Conservation (phyloP, 2,329 filamentous ascomycete species). For the Fusarium armeniacum region DNA sequence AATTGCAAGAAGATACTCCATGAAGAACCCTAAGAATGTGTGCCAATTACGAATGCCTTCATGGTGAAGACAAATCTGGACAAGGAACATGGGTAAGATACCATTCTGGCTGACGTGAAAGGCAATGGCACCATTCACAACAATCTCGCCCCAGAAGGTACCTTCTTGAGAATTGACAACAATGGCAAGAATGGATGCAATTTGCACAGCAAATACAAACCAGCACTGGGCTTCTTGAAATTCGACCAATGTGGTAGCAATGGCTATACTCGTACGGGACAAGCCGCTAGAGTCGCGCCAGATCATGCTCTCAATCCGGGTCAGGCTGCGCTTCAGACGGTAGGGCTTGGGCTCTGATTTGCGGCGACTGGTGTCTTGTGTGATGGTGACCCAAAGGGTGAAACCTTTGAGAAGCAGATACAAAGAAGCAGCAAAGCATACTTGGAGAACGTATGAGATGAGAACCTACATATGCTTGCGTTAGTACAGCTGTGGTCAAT, state of each 20-base stretch:
- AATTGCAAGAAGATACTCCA: conserved; percentile 57
- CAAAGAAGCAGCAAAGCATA: conserved; percentile 54
- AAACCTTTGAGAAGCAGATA: conserved; percentile 56
- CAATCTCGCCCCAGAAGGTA: conserved; percentile 58
- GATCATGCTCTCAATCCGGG: conserved; percentile 55
- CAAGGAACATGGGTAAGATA: conserved; percentile 56
- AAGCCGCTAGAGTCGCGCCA: conserved; percentile 56
- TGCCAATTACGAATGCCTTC: conserved; percentile 59
- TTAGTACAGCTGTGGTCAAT: conserved; percentile 16
- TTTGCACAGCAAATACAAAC: conserved; percentile 59
- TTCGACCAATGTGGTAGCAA: conserved; percentile 58
- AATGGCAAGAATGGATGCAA: conserved; percentile 58
- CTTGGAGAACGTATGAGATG: conserved; percentile 58
- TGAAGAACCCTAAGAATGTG: conserved; percentile 57
- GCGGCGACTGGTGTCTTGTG: conserved; percentile 47
- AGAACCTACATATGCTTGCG: conserved; percentile 50
- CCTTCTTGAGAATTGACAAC: conserved; percentile 59
- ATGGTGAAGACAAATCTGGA: conserved; percentile 57
- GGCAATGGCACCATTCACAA: conserved; percentile 56
- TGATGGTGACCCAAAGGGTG: conserved; percentile 54
- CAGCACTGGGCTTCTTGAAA: conserved; percentile 58
- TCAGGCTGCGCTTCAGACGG: conserved; percentile 51
- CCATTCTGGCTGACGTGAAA: conserved; percentile 57
- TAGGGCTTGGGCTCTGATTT: conserved; percentile 41
- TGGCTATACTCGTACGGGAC: conserved; percentile 57